Conservation (phyloP, 2,329 filamentous ascomycete genomes). For the Pyrenophora graminea region DNA sequence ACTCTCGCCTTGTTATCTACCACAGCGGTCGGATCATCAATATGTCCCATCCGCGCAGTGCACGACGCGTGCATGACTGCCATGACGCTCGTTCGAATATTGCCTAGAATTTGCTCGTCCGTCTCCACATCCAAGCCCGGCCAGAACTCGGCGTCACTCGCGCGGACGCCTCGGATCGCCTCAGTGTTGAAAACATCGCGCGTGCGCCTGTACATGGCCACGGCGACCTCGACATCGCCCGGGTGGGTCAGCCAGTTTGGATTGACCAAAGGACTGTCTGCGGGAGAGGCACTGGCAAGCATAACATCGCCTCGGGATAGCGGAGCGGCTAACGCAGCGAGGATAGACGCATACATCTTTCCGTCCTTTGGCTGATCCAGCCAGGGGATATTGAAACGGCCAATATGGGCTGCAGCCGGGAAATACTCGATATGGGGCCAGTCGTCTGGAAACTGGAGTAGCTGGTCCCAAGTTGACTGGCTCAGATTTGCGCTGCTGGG, state of each 20-base stretch:
- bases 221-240: constrained; percentile 37
- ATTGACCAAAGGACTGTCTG: constrained; percentile 38
- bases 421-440: constrained; percentile 40
- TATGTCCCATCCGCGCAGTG: constrained; percentile 37
- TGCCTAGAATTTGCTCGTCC: constrained; percentile 33
- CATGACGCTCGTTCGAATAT: constrained; percentile 16
- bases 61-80: constrained; percentile 33
- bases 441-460: constrained; percentile 19
- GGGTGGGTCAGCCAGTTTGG: constrained; percentile 43
- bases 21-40: constrained; percentile 39
- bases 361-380: constrained; percentile 28
- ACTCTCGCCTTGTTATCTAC: constrained; percentile 43
- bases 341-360: constrained; percentile 41
- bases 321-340: constrained; percentile 38
- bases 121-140: constrained; percentile 29
- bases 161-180: constrained; percentile 19
- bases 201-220: constrained; percentile 39
- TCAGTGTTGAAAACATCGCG: constrained; percentile 31
- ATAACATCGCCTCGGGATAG: constrained; percentile 45
- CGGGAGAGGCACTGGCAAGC: constrained; percentile 31
- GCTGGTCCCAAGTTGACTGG: constrained; percentile 6
- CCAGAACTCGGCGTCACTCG: constrained; percentile 22
- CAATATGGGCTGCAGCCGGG: constrained; percentile 18
- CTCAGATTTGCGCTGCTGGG: constrained; percentile 15
- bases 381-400: constrained; percentile 22